Conservation (phyloP, 192 early-diverging fungal species). For the Coemansia interrupta region DNA sequence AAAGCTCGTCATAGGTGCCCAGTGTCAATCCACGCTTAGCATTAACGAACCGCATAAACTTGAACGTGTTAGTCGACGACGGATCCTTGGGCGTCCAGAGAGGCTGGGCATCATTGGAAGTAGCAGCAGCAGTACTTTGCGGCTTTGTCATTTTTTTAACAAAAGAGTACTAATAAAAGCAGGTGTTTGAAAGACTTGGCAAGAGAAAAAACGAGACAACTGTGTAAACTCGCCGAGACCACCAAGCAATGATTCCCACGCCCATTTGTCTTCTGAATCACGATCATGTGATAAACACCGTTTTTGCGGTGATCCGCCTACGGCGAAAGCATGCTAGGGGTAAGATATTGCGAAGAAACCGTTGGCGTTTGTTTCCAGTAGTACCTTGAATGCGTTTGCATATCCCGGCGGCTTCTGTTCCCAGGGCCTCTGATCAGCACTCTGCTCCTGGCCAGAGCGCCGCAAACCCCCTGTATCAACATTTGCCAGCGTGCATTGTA, state of each 20-base stretch:
- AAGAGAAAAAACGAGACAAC: too few species aligned
- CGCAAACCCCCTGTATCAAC: too few species aligned
- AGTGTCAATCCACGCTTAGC: constrained; percentile 55
- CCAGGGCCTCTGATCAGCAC: too few species aligned
- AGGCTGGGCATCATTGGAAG: constrained; percentile 4
- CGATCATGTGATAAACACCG: too few species aligned
- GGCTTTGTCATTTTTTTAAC: constrained; percentile 5
- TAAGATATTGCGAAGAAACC: constrained; percentile 34
- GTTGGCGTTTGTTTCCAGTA: constrained; percentile 31
- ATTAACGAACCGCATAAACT: constrained; percentile 74
- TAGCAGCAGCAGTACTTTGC: not conserved
- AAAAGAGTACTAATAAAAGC: not conserved
- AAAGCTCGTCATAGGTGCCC: constrained; percentile 67
- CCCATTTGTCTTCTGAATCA: too few species aligned
- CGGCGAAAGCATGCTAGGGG: constrained; percentile 6
- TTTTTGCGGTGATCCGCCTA: too few species aligned
- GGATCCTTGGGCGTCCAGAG: constrained; percentile 66
- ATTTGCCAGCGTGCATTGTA: too few species aligned
- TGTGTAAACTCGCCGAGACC: too few species aligned
- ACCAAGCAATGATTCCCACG: too few species aligned
- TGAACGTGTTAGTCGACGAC: constrained; percentile 60
- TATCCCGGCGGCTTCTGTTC: not conserved
- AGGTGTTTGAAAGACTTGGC: not conserved
- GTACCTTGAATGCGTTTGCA: constrained; percentile 2
- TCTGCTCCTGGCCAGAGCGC: too few species aligned